Percentiles rank a stretch among this genome's conserved stretches.
Conservation (phyloP, 2,329 filamentous ascomycete genomes). For the Clarireedia sp. region DNA sequence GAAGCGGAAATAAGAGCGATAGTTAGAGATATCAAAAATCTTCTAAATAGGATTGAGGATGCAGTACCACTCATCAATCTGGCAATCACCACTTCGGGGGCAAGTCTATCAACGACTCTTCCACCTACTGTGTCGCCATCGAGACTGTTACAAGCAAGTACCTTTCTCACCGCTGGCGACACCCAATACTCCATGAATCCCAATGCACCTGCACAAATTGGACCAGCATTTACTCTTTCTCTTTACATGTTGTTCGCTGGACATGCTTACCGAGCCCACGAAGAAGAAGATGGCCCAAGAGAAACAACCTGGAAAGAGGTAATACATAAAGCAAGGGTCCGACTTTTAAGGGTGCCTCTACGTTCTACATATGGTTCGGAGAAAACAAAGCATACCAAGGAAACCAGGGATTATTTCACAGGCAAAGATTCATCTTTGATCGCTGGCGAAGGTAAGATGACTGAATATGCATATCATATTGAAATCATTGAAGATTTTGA, state of each 20-base stretch:
- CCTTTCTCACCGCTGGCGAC: conserved; percentile 80
- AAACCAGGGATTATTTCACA: conserved; percentile 7
- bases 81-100: conserved; percentile 88
- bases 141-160: conserved; percentile 83
- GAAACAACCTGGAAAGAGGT: conserved; percentile 85
- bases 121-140: conserved; percentile 83
- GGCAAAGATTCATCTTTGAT: conserved; percentile 15
- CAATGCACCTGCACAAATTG: conserved; percentile 65
- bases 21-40: conserved; percentile 62
- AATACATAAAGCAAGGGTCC: conserved; percentile 83
- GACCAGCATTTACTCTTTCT: conserved; percentile 76
- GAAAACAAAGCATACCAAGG: conserved; percentile 1
- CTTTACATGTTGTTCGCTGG: conserved; percentile 93
- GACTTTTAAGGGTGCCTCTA: conserved; percentile 41
- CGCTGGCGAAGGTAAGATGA: conserved; percentile 20
- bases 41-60: conserved; percentile 77
- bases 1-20: conserved; percentile 61
- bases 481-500: conserved; percentile 63
- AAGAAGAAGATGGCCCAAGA: conserved; percentile 20
- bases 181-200: conserved; percentile 66
- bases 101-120: conserved; percentile 71
- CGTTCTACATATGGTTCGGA: conserved; percentile 9
- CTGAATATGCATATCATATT: conserved; percentile 62
- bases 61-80: conserved; percentile 87
- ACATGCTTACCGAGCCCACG: conserved; percentile 49